phyloP scores from a whole-genome alignment of 768 basidiomycete species.

The Hericium coralloides region DNA sequence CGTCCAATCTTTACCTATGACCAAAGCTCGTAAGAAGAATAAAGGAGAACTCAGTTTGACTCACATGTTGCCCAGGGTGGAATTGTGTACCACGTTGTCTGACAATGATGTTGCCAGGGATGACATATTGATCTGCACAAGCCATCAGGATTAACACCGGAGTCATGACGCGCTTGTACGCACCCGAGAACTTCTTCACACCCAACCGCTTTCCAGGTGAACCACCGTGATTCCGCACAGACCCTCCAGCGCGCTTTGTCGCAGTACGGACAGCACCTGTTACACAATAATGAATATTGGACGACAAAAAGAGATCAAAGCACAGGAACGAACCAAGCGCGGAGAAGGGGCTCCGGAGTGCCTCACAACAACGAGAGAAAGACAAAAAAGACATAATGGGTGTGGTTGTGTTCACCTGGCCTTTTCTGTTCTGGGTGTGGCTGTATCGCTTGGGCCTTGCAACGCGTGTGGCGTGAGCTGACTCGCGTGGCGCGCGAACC shows the following conservation, averaged over 20 bases:
- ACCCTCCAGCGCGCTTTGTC: slow-evolving; percentile 94
- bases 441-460: neutral
- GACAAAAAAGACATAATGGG: slow-evolving; percentile 40
- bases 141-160: no score
- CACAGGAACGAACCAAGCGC: slow-evolving; percentile 19
- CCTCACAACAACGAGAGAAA: slow-evolving; percentile 29
- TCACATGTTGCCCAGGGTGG: slow-evolving; percentile 89
- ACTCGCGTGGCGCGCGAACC: neutral
- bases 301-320: neutral
- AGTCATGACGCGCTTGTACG: slow-evolving; percentile 11
- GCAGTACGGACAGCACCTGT: slow-evolving; percentile 75
- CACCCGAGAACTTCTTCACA: slow-evolving; percentile 94
- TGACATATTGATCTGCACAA: slow-evolving; percentile 72
- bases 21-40: neutral
- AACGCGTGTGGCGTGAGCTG: neutral
- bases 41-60: slow-evolving; percentile 18
- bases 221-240: slow-evolving; percentile 86
- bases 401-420: neutral
- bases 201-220: slow-evolving; percentile 92
- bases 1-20: slow-evolving; percentile 42
- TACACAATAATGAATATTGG: neutral
- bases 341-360: slow-evolving; percentile 42
- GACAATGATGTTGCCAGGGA: slow-evolving; percentile 94
- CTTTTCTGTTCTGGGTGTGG: neutral
- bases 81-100: slow-evolving; percentile 90